Percentiles rank a stretch among this genome's conserved stretches.
Evolutionary conservation across 129 eudicot species (phyloP).

Genomic region (Pseudognaphalium luteoalbum): DNA sequence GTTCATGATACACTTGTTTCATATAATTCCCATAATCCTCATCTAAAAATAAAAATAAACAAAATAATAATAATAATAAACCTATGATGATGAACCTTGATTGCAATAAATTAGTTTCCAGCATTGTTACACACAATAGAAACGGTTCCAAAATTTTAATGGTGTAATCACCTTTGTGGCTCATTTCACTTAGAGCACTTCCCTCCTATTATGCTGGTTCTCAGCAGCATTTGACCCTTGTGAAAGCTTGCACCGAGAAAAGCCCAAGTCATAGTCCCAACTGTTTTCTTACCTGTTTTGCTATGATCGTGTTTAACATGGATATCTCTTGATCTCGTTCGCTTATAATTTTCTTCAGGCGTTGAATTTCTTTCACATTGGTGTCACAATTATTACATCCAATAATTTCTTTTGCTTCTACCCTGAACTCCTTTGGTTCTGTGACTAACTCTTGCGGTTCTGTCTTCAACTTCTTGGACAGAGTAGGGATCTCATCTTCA

Average conservation of each 20-base stretch:
- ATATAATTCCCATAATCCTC: not conserved
- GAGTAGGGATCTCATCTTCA: constrained; percentile 37
- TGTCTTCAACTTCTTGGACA: constrained; percentile 51
- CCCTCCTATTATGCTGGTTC: constrained; percentile 8
- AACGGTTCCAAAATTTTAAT: constrained; percentile 10
- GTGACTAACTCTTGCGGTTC: constrained; percentile 4
- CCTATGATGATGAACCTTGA: not conserved
- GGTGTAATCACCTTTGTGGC: not conserved
- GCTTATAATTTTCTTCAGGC: constrained; percentile 40
- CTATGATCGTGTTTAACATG: constrained; percentile 55
- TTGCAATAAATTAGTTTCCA: constrained; percentile 17
- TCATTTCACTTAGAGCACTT: constrained; percentile 1
- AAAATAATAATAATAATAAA: not conserved
- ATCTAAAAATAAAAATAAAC: not conserved
- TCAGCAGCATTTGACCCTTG: not conserved
- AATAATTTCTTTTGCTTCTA: constrained; percentile 21
- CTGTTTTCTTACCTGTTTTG: constrained; percentile 67
- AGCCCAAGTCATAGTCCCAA: constrained; percentile 34
- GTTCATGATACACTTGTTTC: constrained; percentile 4
- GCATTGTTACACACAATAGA: constrained; percentile 14
- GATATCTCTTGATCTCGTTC: constrained; percentile 66
- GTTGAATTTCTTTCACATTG: constrained; percentile 52
- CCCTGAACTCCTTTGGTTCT: not conserved
- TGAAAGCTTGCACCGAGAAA: not conserved
- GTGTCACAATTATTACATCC: constrained; percentile 32